Percentiles rank a stretch among this genome's conserved stretches.
These are phyloP conservation scores for Pulveroboletus sp. DNA, from an alignment of 768 basidiomycete species.

Conservation along the genomic window DNA sequence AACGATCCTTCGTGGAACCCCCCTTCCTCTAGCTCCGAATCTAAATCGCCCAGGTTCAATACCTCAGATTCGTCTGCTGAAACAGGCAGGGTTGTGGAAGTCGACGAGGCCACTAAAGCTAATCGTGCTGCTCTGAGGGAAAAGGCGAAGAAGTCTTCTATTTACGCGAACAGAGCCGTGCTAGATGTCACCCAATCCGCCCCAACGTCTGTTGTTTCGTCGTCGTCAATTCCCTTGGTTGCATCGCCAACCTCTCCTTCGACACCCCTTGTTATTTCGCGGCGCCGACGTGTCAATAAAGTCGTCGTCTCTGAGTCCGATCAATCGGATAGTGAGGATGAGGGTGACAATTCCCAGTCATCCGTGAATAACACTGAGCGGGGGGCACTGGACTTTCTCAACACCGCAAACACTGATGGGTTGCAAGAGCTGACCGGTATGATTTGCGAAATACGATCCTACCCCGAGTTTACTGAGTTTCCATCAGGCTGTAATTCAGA, in stretches of 20 bases:
- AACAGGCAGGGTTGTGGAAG: constrained; percentile 64
- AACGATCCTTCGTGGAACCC: constrained; percentile 56
- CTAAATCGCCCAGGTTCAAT: constrained; percentile 10
- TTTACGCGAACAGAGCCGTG: constrained; percentile 65
- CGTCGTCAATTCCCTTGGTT: constrained; percentile 30
- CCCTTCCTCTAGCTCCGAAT: constrained; percentile 21
- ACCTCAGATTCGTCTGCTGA: constrained; percentile 27
- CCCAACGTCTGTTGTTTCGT: constrained; percentile 29
- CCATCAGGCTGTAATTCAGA: constrained; percentile 69
- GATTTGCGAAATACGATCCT: constrained; percentile 14
- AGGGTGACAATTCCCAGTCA: constrained; percentile 31
- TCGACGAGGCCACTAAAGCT: constrained; percentile 72
- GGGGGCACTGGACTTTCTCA: constrained; percentile 67
- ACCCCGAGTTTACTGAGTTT: constrained; percentile 2
- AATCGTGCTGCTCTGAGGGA: constrained; percentile 64
- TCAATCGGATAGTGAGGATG: constrained; percentile 48
- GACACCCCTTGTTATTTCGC: constrained; percentile 42
- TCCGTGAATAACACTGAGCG: constrained; percentile 41
- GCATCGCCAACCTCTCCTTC: constrained; percentile 38
- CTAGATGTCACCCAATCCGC: constrained; percentile 48
- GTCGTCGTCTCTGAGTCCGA: constrained; percentile 65
- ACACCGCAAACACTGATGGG: constrained; percentile 56
- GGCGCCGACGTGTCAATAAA: constrained; percentile 55
- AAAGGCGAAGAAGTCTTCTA: constrained; percentile 80
- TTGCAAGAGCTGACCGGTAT: constrained; percentile 75